These are phyloP conservation scores for Candida rishiriensis DNA, from an alignment of 805 yeast species.

Conservation along the genomic window DNA sequence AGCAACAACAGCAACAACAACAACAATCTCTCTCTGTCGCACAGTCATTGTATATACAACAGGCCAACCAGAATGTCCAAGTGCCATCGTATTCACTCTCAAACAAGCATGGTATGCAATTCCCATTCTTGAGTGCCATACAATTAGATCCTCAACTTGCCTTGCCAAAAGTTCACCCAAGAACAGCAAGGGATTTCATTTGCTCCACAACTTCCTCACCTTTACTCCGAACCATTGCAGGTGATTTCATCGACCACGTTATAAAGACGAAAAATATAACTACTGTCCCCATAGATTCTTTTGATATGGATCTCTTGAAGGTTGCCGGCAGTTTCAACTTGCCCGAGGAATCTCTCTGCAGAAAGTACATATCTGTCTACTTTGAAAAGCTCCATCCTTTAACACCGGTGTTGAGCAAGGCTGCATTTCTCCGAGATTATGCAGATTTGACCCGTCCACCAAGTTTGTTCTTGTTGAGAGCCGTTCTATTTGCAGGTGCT, in stretches of 20 bases:
- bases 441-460: constrained; percentile 54
- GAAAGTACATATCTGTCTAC: constrained; percentile 54
- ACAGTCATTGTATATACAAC: too few species aligned
- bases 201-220: constrained; percentile 3
- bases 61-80: background rate
- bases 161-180: background rate
- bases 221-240: background rate
- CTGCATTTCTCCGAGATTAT: constrained; percentile 6
- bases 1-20: too few species aligned
- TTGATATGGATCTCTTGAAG: constrained; percentile 46
- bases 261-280: background rate
- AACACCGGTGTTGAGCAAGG: constrained; percentile 3
- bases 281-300: background rate
- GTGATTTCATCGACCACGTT: background rate
- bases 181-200: constrained; percentile 1
- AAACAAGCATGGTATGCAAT: constrained; percentile 1
- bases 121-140: constrained; percentile 5
- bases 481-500: constrained; percentile 63
- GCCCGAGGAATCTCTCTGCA: constrained; percentile 59
- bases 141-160: background rate
- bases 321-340: constrained; percentile 66
- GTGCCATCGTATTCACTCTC: background rate
- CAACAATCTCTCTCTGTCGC: too few species aligned
- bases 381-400: constrained; percentile 39
- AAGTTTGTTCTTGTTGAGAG: constrained; percentile 53